Conservation (phyloP, 805 yeast species). For the Ogataea haglerorum region DNA sequence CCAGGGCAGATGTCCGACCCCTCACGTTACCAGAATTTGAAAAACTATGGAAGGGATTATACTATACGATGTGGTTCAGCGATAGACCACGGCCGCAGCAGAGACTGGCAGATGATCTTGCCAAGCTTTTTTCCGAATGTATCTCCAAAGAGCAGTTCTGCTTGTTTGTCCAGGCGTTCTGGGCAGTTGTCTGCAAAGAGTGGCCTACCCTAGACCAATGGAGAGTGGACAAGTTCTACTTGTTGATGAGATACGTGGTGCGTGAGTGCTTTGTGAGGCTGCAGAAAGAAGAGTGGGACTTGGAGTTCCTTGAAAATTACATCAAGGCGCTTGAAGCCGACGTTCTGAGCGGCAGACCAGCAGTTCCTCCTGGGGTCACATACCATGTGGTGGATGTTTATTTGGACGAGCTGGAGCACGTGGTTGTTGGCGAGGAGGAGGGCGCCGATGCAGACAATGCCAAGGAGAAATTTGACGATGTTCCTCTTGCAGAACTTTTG, state of each 20-base stretch:
- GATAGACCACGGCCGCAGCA: constrained; percentile 94
- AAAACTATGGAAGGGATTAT: constrained; percentile 95
- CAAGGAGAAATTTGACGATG: constrained; percentile 37
- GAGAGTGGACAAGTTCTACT: constrained; percentile 83
- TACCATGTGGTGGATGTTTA: constrained; percentile 82
- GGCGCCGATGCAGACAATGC: constrained; percentile 46
- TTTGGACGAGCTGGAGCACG: constrained; percentile 77
- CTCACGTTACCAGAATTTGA: constrained; percentile 56
- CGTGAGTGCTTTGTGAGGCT: constrained; percentile 62
- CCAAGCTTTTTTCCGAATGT: constrained; percentile 45
- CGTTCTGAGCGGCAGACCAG: constrained; percentile 51
- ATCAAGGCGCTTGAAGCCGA: constrained; percentile 32
- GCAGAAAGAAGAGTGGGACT: constrained; percentile 52
- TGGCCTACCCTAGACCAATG: constrained; percentile 83
- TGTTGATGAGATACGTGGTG: constrained; percentile 74
- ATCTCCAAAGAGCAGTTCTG: constrained; percentile 42
- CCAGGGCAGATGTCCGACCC: constrained; percentile 40
- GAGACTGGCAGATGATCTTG: constrained; percentile 69
- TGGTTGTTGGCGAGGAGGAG: constrained; percentile 48
- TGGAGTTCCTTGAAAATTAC: constrained; percentile 42
- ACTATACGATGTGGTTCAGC: constrained; percentile 93
- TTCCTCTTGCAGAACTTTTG: constrained; percentile 50
- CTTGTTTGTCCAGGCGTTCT: constrained; percentile 67
- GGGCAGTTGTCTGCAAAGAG: constrained; percentile 73
- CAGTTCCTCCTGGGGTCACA: constrained; percentile 71